These are phyloP conservation scores for Kodamaea restingae DNA, from an alignment of 805 yeast species.

Conservation along the genomic window DNA sequence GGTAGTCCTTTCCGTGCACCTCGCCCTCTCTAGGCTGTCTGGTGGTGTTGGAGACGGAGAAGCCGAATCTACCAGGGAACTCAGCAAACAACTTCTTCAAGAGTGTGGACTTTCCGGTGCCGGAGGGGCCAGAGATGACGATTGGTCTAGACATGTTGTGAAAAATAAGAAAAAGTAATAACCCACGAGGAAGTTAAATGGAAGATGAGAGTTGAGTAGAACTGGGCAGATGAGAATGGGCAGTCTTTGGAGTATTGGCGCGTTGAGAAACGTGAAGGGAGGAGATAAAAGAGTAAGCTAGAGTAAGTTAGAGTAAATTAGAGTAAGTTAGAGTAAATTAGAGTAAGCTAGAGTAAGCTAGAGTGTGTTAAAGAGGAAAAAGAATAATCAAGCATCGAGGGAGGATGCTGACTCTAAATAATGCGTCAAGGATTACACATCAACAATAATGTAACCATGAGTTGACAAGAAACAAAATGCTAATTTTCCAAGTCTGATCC, in stretches of 20 bases:
- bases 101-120: conserved; percentile 92
- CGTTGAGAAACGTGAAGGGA: background rate
- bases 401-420: too few relatives aligned
- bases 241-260: too few relatives aligned
- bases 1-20: conserved; percentile 81
- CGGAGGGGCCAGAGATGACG: conserved; percentile 96
- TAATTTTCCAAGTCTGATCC: too few relatives aligned
- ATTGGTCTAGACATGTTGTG: conserved; percentile 64
- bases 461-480: too few relatives aligned
- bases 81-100: conserved; percentile 87
- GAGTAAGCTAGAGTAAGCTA: too few relatives aligned
- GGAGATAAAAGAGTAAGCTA: background rate
- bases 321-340: too few relatives aligned
- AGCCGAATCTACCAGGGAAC: conserved; percentile 86
- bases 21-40: conserved; percentile 92
- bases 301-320: too few relatives aligned
- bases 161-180: background rate
- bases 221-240: background rate
- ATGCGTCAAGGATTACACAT: too few relatives aligned
- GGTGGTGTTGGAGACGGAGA: conserved; percentile 91
- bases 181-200: background rate
- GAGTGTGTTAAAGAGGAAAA: too few relatives aligned
- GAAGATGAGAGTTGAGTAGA: background rate
- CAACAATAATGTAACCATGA: too few relatives aligned
- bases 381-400: too few relatives aligned